These are phyloP conservation scores for Coemansia sp. DNA, from an alignment of 192 early-diverging fungal species.

Conservation along the genomic window DNA sequence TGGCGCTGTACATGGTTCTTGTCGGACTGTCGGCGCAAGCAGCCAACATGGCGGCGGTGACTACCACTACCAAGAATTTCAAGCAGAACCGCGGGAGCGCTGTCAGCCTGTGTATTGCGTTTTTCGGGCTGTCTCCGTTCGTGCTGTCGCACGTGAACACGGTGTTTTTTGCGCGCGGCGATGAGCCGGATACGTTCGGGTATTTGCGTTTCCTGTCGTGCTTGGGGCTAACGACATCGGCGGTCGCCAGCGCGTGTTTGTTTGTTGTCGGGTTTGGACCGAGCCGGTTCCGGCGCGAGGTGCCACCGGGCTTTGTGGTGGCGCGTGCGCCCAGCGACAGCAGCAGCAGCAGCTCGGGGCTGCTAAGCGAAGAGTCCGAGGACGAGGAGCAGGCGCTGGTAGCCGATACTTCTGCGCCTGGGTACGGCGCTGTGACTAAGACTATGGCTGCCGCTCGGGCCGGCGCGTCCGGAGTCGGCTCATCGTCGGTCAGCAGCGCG, in stretches of 20 bases:
- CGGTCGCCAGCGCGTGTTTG: conserved; percentile 21
- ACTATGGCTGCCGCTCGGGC: background rate
- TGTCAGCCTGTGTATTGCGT: conserved; percentile 57
- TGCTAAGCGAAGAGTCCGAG: conserved; percentile 2
- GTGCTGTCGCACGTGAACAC: conserved; percentile 58
- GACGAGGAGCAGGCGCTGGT: conserved; percentile 33
- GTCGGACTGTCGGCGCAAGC: conserved; percentile 57
- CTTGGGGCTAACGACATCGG: conserved; percentile 28
- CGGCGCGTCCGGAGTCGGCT: background rate
- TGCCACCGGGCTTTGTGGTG: conserved; percentile 44
- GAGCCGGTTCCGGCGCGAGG: conserved; percentile 25
- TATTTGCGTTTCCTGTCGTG: conserved; percentile 41
- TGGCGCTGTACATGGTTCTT: conserved; percentile 45
- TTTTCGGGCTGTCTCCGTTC: conserved; percentile 63
- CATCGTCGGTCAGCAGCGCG: background rate
- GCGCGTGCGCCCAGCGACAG: conserved; percentile 6
- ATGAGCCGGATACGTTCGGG: conserved; percentile 42
- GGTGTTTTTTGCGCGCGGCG: conserved; percentile 46
- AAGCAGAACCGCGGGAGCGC: conserved; percentile 55
- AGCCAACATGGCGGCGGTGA: conserved; percentile 60
- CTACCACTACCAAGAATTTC: conserved; percentile 61
- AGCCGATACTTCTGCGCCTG: background rate
- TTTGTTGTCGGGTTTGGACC: conserved; percentile 47
- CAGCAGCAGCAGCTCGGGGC: conserved; percentile 22
- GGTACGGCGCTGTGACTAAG: background rate